These are phyloP conservation scores for Eragrostis curvula DNA, from an alignment of 176 grass and related monocot genomes.

Conservation along the genomic window DNA sequence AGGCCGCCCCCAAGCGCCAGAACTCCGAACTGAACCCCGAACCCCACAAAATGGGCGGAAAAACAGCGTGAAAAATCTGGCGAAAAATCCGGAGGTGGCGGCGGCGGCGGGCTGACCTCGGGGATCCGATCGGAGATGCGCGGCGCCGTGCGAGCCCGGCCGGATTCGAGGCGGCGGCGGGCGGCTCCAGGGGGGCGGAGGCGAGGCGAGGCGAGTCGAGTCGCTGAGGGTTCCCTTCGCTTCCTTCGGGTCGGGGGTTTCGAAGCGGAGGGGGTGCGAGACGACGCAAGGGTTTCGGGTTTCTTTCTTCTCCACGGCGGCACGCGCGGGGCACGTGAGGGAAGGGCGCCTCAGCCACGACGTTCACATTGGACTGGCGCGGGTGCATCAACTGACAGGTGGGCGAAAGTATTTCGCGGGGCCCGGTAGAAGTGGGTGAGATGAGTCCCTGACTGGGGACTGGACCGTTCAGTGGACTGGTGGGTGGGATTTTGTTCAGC, in stretches of 20 bases:
- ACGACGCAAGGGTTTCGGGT: slow-evolving; percentile 55
- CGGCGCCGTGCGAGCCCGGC: not conserved
- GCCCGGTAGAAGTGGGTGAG: slow-evolving; percentile 13
- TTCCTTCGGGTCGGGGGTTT: slow-evolving; percentile 52
- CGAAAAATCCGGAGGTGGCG: not conserved
- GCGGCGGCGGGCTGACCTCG: slow-evolving; percentile 41
- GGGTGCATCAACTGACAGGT: slow-evolving; percentile 36
- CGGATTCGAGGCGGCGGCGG: slow-evolving; percentile 45
- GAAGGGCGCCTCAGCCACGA: slow-evolving; percentile 1
- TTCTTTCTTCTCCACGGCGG: slow-evolving; percentile 27
- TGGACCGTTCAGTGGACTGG: not conserved
- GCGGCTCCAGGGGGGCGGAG: not conserved
- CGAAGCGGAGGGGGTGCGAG: slow-evolving; percentile 42
- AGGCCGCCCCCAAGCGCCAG: not conserved
- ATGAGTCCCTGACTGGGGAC: not conserved
- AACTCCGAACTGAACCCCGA: slow-evolving; percentile 29
- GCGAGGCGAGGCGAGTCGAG: not conserved
- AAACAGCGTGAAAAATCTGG: not conserved
- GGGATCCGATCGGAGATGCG: not conserved
- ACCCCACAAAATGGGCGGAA: slow-evolving; percentile 27
- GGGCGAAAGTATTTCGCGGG: rapidly evolving
- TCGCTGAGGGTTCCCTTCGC: slow-evolving; percentile 40
- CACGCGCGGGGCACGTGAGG: slow-evolving; percentile 49
- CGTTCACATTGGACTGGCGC: slow-evolving; percentile 28
- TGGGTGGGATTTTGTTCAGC: not conserved